Evolutionary conservation across 2,329 filamentous ascomycete genomes (phyloP), one percentile per base, ranked within the genome.

Genomic region (Arthrobotrys megalospora): DNA sequence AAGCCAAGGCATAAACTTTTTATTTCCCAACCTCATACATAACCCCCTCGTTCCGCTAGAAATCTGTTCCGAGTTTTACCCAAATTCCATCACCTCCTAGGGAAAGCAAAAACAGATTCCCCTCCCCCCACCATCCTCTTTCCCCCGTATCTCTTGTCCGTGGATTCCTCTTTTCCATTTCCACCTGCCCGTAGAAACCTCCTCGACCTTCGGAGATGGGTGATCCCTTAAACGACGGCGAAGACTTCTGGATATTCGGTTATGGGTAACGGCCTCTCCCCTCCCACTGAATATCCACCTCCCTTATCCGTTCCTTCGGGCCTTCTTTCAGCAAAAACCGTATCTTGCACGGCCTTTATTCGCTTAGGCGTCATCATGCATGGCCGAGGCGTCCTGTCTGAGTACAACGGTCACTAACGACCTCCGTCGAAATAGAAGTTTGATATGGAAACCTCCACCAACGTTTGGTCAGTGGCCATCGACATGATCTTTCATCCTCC

Each of bases 391-490:
- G 75, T 68, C 45, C 45, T 71, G n/a, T 48, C 32, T 12, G 41
- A 43, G 19, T 38, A 38, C 41, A 69, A 71, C 43, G 36, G 62
- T 72, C 67, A 72, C 75, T 78, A 78, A 78, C 67, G 55, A 68
- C 63, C 32, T 53, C 55, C 24, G 16, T 66, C 55, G 64, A 43
- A 76, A 45, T 80, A 96, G 95, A 86, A 97, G 94, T 84, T 86
- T 99, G 84, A 97, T 99, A 82, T 99, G 94, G 94, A 99, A 98
- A 85, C 95, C 96, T 71, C 96, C 96, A 79, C 96, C 96, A 81
- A 93, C 97, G 84, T 97, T 92, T 84, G 95, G 95, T 97, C 91
- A 80, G 84, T 78, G 52, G 63, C 62, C 41, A 62, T 72, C 62
- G 67, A 68, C 67, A 71, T 72, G 67, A 68, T 34, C 45, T 24